Base-by-base conservation (phyloP, 306 rosid species). In the Cicer yamashitae region DNA sequence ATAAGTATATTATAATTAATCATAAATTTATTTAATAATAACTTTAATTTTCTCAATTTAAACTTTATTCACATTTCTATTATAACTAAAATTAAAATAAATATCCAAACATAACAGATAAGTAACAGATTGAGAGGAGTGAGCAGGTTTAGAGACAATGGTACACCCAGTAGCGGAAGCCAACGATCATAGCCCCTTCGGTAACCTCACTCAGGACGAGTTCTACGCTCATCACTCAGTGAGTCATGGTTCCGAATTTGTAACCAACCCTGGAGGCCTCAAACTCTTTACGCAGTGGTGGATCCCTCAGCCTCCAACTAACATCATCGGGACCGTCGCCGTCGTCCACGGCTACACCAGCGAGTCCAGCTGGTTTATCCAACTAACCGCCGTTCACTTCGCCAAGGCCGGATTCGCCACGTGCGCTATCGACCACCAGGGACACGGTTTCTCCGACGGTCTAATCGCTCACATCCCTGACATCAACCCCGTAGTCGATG, bases 391-490 rank as follows among this genome's bases (percentile, higher is more conserved):
- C 57, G 86, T 94, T 1, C 34, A 86, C 84, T 88, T 94, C 80
- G 80, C 96, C 67, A 85, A 90, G 63, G 85, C 92, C 18, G 96
- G 97, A 6, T 92, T 92, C 79, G 93, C 89, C 83, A 85, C 90
- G 71, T 90, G 97, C 77, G 99, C 99, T 74, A 80, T 94, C 46
- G 99, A 94, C 38, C 97, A 94, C 83, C 97, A 94, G 45, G 99
- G 99, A 58, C 99, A 94, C 74, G 99, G 99, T 41, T 89, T 92
- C 91, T 94, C 99, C 80, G 97, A 94, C 4, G 97, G 99, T 78
- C 96, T 94, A 80, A 1, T 7, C 11, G 71, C 85, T n/a, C 97
- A 94, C 76, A 89, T 94, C 67, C 97, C 97, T 10, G 99, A 94
- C 81, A 61, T 94, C 78, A 90, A 89, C 73, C 96, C 92, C 17